A percentile compares a stretch with the other conserved stretches of the same genome.
phyloP scores from a whole-genome alignment of 305 asterid species.

The Rubia peregrina region DNA sequence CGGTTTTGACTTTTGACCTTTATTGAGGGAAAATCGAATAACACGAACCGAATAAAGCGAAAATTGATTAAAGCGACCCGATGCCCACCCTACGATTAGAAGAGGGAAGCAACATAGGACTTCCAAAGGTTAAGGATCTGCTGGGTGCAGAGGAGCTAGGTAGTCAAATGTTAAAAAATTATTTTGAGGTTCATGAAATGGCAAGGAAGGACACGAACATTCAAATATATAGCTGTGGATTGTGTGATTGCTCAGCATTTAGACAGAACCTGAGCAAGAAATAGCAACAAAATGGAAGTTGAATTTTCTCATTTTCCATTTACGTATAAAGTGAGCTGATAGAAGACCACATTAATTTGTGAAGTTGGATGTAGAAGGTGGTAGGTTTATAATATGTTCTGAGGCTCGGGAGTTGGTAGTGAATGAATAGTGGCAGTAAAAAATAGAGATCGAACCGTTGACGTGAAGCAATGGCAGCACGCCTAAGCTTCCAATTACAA shows the following conservation, averaged over 20 bases:
- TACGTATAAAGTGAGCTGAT: not conserved
- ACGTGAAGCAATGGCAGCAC: too few relatives aligned
- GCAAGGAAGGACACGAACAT: conserved; percentile 60
- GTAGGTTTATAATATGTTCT: not conserved
- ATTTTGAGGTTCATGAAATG: conserved; percentile 81
- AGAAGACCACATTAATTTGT: too few relatives aligned
- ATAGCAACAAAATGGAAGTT: not conserved
- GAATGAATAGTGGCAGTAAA: too few relatives aligned
- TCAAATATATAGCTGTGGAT: not conserved
- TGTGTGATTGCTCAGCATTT: not conserved
- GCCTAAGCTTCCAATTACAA: too few relatives aligned
- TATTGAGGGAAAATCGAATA: too few relatives aligned
- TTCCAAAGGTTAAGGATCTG: conserved; percentile 46
- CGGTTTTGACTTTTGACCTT: too few relatives aligned
- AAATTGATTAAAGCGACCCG: too few relatives aligned
- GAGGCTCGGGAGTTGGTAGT: too few relatives aligned
- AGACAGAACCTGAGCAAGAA: not conserved
- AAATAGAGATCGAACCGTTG: too few relatives aligned
- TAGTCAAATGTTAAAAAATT: conserved; percentile 61
- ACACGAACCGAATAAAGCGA: too few relatives aligned
- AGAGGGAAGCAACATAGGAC: conserved; percentile 44
- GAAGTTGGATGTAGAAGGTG: not conserved
- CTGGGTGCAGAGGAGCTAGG: conserved; percentile 67
- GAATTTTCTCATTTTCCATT: not conserved
- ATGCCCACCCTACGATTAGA: conserved; percentile 26